Base-by-base conservation (phyloP, 2,329 filamentous ascomycete species). In the Acarospora socialis region DNA sequence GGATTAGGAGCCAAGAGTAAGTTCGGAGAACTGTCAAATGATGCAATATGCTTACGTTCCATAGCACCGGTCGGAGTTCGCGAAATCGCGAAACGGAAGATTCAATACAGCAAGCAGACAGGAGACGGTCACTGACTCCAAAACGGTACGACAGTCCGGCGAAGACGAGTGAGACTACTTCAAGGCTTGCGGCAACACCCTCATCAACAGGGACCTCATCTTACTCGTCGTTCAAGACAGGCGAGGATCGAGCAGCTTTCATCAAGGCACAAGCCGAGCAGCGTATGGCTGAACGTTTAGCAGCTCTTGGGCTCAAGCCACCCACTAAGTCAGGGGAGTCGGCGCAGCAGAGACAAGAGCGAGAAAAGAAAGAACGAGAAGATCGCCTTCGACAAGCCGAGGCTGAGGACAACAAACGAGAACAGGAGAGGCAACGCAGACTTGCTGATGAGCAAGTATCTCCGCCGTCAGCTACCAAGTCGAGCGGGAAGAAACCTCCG, bases 231-330 rank as follows among this genome's bases (percentile, higher is more conserved):
- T 92, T 90, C 53, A 82, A 81, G 56, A 93, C 86, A 0, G 79
- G 86, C 1, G 86, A 95, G 55, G 87, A 98, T 49, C 74, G 90
- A 34, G 84, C 92, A 21, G 84, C 87, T 4, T 93, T 92, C 49
- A 94, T 95, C 50, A 92, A 92, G 53, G 86, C 94, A 54, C 87
- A 94, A 53, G 92, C 90, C 6, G 86, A 95, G 54, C 82, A 87
- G 51, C 81, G 87, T 37, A 95, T 98, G 79, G 87, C 90, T 21
- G 90, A 95, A 55, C 77, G 90, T 38, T 71, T 98, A 47, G 90
- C 90, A 38, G 87, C 87, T 28, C 70, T 95, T 39, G 90, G 90
- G 21, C 79, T 98, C 51, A 92, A 83, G 54, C 75, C 83, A 18
- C 78, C 81, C 4, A 65, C 66, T 12, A 92, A 92, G 50, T 60